These are phyloP conservation scores for Scheffersomyces stambukii DNA, from an alignment of 1,139 yeast genomes.

Conservation along the genomic window DNA sequence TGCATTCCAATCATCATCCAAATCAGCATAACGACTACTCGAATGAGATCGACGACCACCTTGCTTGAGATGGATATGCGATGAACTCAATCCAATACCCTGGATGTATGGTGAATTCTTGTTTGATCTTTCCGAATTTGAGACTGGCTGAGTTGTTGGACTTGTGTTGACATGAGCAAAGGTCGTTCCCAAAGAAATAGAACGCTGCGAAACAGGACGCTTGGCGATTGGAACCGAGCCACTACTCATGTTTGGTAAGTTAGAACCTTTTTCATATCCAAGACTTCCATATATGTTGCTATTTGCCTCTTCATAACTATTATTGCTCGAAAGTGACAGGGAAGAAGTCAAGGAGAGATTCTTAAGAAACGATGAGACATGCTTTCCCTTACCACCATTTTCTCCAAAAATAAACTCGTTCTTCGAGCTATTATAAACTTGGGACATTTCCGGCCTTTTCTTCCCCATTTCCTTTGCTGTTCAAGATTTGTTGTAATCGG, in stretches of 20 bases:
- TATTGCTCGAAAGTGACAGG: constrained; percentile 7
- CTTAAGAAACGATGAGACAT: constrained; percentile 55
- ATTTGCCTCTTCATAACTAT: constrained; percentile 22
- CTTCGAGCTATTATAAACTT: constrained; percentile 42
- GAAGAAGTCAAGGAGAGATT: constrained; percentile 37
- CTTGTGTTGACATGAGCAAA: no score
- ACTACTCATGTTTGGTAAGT: constrained; percentile 11
- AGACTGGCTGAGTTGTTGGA: no score
- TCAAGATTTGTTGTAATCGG: not conserved
- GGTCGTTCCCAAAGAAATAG: no score
- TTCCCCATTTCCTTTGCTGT: constrained; percentile 28
- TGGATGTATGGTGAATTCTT: no score
- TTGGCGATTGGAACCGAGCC: constrained; percentile 17
- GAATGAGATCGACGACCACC: constrained; percentile 8
- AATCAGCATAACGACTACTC: constrained; percentile 45
- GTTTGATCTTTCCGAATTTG: no score
- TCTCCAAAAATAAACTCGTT: constrained; percentile 68
- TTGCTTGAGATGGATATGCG: constrained; percentile 6
- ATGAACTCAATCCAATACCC: no score
- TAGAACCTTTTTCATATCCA: constrained; percentile 19
- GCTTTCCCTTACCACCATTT: constrained; percentile 64
- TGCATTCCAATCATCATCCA: constrained; percentile 94
- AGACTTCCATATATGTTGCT: constrained; percentile 41
- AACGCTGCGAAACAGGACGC: no score
- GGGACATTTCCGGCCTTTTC: constrained; percentile 56